Base-by-base conservation (phyloP, 768 basidiomycete genomes). In the Crucibulum laeve region DNA sequence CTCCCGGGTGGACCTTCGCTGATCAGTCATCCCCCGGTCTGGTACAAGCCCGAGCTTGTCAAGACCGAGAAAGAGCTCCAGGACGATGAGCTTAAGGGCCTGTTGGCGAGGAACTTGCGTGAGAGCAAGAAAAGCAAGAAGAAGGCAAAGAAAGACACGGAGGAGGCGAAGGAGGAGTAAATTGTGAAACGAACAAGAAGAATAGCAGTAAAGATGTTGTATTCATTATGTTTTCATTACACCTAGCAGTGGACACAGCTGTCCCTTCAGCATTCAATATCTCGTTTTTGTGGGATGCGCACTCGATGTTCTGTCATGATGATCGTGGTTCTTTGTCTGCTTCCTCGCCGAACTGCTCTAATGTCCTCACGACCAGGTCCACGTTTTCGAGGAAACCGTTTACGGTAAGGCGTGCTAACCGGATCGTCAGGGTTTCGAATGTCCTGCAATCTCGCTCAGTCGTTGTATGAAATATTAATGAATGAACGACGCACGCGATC, bases 91-190 rank as follows among this genome's bases (percentile, higher is more conserved):
- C 64, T 93, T 52, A 92, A 93, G 69, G 72, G 78, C 22, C 70
- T 90, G 19, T 65, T 98, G 46, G 70, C 83, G 35, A 82, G 84
- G 63, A 85, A 80, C 53, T 64, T 99, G 52, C 79, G 95, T 46
- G 91, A 92, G 66, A 80, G 70, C 67, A 94, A 90, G 79, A 95
- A 93, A 80, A 88, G 74, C 68, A 87, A 88, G 76, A 93, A 91
- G 81, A 87, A 85, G 60, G 72, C 80, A 42, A 79, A 79, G 76
- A 78, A 50, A 71, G 77, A 67, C 32, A 67, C 67, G 25, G 46
- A 54, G 15, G 46, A 44, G 4, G 48, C 25, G 21, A 54, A 62
- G 32, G 61, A 63, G 24, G 62, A 64, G 51, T 61, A 48, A 56
- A 51, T 18, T 22, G 15, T 5, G n/a, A n/a, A n/a, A n/a, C n/a